Percentiles rank a stretch among this genome's conserved stretches.
phyloP scores from a whole-genome alignment of 768 basidiomycete genomes.

The Gyrodon lividus region DNA sequence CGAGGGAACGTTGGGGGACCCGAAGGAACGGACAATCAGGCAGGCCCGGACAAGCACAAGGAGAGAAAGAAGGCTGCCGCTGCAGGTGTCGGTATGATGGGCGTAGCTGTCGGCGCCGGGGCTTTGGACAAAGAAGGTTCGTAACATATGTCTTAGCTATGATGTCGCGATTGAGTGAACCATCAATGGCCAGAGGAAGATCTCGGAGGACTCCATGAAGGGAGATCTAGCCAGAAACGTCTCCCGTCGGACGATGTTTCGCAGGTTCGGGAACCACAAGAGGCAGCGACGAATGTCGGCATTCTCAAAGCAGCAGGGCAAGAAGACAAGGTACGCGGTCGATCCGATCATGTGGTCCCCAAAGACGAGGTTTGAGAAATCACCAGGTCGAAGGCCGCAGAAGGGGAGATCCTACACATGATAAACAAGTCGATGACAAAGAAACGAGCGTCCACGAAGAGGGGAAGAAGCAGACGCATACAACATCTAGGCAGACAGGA shows the following conservation, averaged over 20 bases:
- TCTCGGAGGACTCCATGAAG: neutral
- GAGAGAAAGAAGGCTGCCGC: neutral
- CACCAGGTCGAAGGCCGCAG: neutral
- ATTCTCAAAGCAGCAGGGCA: neutral
- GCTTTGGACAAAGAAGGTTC: slow-evolving; percentile 11
- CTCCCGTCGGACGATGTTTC: neutral
- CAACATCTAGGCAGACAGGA: neutral
- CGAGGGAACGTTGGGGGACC: neutral
- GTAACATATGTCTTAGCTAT: neutral
- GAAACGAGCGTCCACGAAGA: neutral
- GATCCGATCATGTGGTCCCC: too few species aligned
- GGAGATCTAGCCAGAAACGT: neutral
- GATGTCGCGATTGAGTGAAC: neutral
- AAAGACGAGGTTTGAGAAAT: neutral
- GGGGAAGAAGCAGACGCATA: neutral
- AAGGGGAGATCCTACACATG: neutral
- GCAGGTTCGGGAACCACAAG: neutral
- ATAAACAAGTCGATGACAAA: neutral
- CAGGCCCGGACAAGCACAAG: neutral
- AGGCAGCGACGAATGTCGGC: neutral
- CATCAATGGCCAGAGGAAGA: neutral
- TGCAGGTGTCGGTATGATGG: neutral
- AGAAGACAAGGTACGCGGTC: neutral
- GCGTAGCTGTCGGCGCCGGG: neutral
- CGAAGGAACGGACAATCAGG: neutral